Conservation (phyloP, 1,139 yeast species). For the Hyphopichia buzzinii region DNA sequence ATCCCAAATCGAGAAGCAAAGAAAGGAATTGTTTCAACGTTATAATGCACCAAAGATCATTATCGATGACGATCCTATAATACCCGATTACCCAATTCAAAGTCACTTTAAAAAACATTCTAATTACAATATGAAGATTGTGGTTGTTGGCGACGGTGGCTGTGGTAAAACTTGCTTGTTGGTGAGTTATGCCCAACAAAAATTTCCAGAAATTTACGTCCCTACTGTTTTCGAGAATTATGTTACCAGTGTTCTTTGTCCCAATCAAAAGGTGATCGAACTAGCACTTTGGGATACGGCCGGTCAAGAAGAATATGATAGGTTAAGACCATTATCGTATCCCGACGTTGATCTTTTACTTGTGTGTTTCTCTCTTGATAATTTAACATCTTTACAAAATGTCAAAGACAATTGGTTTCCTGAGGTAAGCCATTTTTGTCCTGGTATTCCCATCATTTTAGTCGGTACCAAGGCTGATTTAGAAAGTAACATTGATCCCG, state of each 20-base stretch:
- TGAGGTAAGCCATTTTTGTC: slow-evolving; percentile 81
- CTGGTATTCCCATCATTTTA: slow-evolving; percentile 69
- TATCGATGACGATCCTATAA: slow-evolving; percentile 38
- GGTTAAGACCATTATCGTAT: slow-evolving; percentile 79
- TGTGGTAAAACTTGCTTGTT: slow-evolving; percentile 90
- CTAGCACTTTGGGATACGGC: slow-evolving; percentile 92
- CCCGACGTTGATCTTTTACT: slow-evolving; percentile 77
- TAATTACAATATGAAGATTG: slow-evolving; percentile 56
- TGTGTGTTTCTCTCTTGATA: slow-evolving; percentile 73
- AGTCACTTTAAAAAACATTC: slow-evolving; percentile 31
- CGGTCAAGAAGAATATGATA: slow-evolving; percentile 88
- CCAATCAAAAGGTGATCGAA: slow-evolving; percentile 54
- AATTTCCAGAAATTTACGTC: slow-evolving; percentile 75
- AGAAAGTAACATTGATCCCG: slow-evolving; percentile 40
- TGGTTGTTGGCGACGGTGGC: slow-evolving; percentile 94
- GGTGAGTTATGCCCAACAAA: slow-evolving; percentile 76
- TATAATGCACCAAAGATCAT: slow-evolving; percentile 27
- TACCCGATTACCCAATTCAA: slow-evolving; percentile 38
- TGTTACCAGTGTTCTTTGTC: slow-evolving; percentile 60
- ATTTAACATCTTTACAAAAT: slow-evolving; percentile 62
- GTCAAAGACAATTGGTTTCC: slow-evolving; percentile 85
- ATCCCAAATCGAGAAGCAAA: slow-evolving; percentile 18
- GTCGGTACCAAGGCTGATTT: slow-evolving; percentile 82
- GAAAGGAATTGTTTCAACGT: slow-evolving; percentile 16
- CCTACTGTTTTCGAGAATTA: slow-evolving; percentile 91